Percentiles rank a stretch among this genome's conserved stretches.
Conservation (phyloP, 306 rosid genomes). For the Prunus salicina region DNA sequence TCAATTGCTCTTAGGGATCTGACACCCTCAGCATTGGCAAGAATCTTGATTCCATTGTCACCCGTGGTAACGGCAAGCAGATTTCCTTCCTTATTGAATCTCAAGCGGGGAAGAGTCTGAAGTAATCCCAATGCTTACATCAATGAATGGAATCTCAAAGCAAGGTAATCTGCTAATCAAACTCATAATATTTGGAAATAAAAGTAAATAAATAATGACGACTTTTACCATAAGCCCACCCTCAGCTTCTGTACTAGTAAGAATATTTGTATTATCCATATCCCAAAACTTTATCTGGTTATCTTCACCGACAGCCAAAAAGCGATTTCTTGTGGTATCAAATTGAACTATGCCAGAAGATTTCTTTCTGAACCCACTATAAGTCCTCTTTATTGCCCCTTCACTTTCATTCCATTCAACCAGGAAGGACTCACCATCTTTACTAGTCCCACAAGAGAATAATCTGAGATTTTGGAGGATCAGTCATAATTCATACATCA, state of each 20-base stretch:
- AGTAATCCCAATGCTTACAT: constrained; percentile 17
- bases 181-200: neutral
- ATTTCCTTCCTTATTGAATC: constrained; percentile 62
- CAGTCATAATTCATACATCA: neutral
- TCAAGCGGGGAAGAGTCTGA: constrained; percentile 61
- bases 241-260: constrained; percentile 45
- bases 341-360: constrained; percentile 60
- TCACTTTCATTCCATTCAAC: constrained; percentile 84
- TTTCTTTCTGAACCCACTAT: constrained; percentile 62
- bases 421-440: constrained; percentile 65
- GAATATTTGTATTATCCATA: constrained; percentile 51
- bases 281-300: constrained; percentile 69
- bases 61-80: constrained; percentile 56
- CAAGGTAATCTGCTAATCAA: neutral
- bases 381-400: constrained; percentile 67
- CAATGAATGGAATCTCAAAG: constrained; percentile 6
- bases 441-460: constrained; percentile 75
- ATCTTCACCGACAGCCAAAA: constrained; percentile 76
- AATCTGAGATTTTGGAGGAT: constrained; percentile 32
- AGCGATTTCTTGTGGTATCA: constrained; percentile 67
- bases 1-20: constrained; percentile 50
- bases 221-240: constrained; percentile 59
- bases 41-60: constrained; percentile 62
- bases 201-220: constrained; percentile 4
- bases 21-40: constrained; percentile 58